phyloP scores from a whole-genome alignment of 2,329 filamentous ascomycete genomes.

The Colletotrichum agaves region DNA sequence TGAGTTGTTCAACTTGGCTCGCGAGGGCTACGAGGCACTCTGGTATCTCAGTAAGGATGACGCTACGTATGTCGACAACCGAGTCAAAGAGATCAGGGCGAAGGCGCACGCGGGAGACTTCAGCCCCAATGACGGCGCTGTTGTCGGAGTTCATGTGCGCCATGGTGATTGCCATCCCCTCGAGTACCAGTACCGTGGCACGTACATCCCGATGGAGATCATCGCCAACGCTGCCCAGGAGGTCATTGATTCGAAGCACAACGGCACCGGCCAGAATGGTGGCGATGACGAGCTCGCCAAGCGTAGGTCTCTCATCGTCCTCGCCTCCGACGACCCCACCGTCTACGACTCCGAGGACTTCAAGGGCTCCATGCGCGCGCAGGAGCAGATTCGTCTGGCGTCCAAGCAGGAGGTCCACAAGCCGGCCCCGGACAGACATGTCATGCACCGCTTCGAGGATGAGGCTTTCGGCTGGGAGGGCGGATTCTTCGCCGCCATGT shows the following conservation, averaged over 20 bases:
- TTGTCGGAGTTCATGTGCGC: constrained; percentile 81
- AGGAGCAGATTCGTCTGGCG: constrained; percentile 81
- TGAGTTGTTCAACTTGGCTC: constrained; percentile 75
- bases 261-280: constrained; percentile 49
- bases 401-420: constrained; percentile 64
- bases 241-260: constrained; percentile 62
- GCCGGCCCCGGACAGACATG: constrained; percentile 54
- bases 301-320: constrained; percentile 62
- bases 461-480: constrained; percentile 88
- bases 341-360: constrained; percentile 77
- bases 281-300: constrained; percentile 50
- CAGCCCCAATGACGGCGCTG: constrained; percentile 59
- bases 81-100: constrained; percentile 65
- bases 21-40: constrained; percentile 76
- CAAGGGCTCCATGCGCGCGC: constrained; percentile 67
- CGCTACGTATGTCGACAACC: constrained; percentile 69
- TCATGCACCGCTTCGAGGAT: constrained; percentile 75
- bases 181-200: constrained; percentile 79
- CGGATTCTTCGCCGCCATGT: constrained; percentile 84
- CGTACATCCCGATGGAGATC: constrained; percentile 79
- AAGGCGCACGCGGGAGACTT: constrained; percentile 56
- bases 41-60: constrained; percentile 77
- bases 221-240: constrained; percentile 71
- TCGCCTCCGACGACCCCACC: constrained; percentile 85
- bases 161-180: constrained; percentile 82